Evolutionary conservation across 331 rosid genomes (phyloP).

Genomic region (Saraca asoca): DNA sequence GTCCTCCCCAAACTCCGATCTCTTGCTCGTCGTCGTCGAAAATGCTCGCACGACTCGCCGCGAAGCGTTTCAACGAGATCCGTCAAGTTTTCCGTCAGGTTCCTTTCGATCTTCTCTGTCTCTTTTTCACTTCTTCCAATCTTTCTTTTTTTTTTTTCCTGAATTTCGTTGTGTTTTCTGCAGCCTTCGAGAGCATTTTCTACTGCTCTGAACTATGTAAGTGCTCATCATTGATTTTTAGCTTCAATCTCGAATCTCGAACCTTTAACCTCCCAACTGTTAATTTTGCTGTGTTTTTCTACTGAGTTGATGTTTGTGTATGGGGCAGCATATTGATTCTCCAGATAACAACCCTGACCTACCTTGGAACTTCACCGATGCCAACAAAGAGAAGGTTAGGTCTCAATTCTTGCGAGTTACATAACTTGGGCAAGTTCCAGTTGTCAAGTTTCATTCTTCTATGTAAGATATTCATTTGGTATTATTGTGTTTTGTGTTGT

Average conservation of each 20-base stretch:
- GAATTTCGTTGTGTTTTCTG: constrained; percentile 5
- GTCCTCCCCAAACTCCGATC: constrained; percentile 34
- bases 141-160: background rate
- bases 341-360: constrained; percentile 81
- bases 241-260: background rate
- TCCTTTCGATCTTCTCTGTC: background rate
- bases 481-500: background rate
- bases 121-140: background rate
- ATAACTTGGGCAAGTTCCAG: constrained; percentile 1
- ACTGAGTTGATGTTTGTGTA: constrained; percentile 13
- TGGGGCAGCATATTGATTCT: constrained; percentile 74
- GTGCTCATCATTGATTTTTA: constrained; percentile 23
- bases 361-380: constrained; percentile 73
- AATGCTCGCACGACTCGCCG: constrained; percentile 86
- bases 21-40: constrained; percentile 32
- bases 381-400: constrained; percentile 66
- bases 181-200: constrained; percentile 80
- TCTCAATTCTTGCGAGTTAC: constrained; percentile 7
- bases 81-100: constrained; percentile 89
- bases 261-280: no score
- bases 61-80: constrained; percentile 69
- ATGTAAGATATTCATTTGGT: background rate
- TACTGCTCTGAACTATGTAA: constrained; percentile 89
- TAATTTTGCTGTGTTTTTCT: background rate
- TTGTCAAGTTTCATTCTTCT: background rate